Evolutionary conservation across 2,329 filamentous ascomycete genomes (phyloP), one percentile per base, ranked within the genome.

Genomic region (Trichoderma pleuroti): DNA sequence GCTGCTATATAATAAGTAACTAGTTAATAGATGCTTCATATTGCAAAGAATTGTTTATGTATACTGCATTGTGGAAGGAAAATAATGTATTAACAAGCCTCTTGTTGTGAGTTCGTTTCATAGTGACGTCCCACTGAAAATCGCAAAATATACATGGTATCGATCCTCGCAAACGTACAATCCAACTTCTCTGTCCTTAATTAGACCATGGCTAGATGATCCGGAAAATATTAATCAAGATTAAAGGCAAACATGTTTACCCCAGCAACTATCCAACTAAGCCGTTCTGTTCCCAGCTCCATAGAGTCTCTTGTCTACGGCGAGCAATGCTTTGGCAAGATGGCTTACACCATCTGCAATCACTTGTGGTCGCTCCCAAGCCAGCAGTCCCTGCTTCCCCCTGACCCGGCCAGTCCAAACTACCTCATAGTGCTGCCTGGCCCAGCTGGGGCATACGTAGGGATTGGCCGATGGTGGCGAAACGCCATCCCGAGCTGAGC

Each of bases 371-470:
- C 81, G 77, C 71, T 86, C 84, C 82, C 84, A 86, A 12, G 83
- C 81, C 39, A 87, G 73, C 39, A 87, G 77, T 0, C 85, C 84
- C 0, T 83, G 78, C 5, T 76, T 77, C 2, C 84, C 84, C 6
- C 75, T 14, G 0, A 79, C 78, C 34, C 84, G 80, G 62, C 80
- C 80, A 21, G 80, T 77, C 70, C 82, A 78, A 1, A 86, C 73
- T 2, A 87, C 81, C 14, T 82, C 76, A 72, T 84, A 87, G 8
- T 77, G 78, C 16, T 78, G 72, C 10, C 79, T 82, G 0, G 81
- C 86, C 86, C 86, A 87, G n/a, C 78, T 79, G 1, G 85, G 84
- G 60, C 84, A 86, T 1, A 79, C 78, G 70, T 87, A 86, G 1
- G 74, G 59, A 18, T 36, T 57, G 52, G 26, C 5, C 21, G 52